A percentile compares a stretch with the other conserved stretches of the same genome.
These are phyloP conservation scores for Coffea canephora DNA, from an alignment of 257 asterid species.

Conservation along the genomic window DNA sequence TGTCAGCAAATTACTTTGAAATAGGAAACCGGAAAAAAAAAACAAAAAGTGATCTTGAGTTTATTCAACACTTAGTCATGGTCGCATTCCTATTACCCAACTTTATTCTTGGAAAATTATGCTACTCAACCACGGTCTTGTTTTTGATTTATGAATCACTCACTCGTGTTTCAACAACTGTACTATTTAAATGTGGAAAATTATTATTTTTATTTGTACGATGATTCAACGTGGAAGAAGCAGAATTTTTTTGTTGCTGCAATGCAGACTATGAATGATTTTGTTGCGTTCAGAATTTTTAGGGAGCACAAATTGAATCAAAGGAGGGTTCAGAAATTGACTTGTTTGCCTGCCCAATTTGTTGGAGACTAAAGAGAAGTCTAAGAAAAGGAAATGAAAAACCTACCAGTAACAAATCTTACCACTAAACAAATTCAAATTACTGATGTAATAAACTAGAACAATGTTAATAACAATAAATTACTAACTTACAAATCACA, in stretches of 20 bases:
- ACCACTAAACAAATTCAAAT: too few relatives aligned
- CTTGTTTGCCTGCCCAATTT: conserved; percentile 81
- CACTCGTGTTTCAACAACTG: too few relatives aligned
- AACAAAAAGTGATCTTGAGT: not conserved
- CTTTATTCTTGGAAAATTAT: not conserved
- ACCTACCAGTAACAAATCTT: too few relatives aligned
- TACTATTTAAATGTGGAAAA: not conserved
- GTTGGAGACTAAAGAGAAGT: too few relatives aligned
- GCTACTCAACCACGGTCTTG: too few relatives aligned
- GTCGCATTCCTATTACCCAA: not conserved
- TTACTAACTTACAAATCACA: too few relatives aligned
- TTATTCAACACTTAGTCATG: not conserved
- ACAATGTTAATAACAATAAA: too few relatives aligned
- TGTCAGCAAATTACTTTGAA: not conserved
- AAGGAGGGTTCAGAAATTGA: conserved; percentile 42
- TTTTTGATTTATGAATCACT: too few relatives aligned
- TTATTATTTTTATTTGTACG: not conserved
- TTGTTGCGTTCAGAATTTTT: not conserved
- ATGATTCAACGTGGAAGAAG: not conserved
- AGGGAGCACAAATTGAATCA: conserved; percentile 44
- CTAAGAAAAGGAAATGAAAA: too few relatives aligned
- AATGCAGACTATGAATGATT: not conserved
- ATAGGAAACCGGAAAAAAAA: too few relatives aligned
- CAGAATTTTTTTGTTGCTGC: not conserved
- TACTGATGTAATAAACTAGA: too few relatives aligned